Base-by-base conservation (phyloP, 371 early-diverging fungal species). In the Mucor racemosus region DNA sequence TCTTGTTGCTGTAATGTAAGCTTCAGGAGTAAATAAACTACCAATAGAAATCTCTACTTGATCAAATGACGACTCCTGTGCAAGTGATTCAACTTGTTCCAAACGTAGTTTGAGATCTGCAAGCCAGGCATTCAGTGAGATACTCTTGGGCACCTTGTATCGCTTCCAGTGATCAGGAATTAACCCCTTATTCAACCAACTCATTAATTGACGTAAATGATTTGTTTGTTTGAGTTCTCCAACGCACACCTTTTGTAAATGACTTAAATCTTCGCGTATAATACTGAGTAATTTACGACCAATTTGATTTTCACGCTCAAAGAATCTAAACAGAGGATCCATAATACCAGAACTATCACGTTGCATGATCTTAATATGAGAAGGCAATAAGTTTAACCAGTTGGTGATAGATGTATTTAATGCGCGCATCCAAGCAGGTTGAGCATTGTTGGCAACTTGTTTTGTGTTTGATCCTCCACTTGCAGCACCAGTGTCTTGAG, bases 1-100 rank as follows among this genome's bases (percentile, higher is more conserved):
- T 59, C 96, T 86, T 11, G 97, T 92, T 17, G 96, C 97, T 0
- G 97, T 97, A 17, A 97, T 80, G 68, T 89, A 96, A 4, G 97
- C 97, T 77, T 96, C 95, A 31, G 97, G 96, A 54, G 88, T 89
- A 78, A 96, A 91, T 31, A 97, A 72, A 1, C 95, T 95, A 39
- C 97, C 97, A 33, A 96, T 72, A 91, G 94, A 93, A 15, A 97
- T 82, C 55, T 78, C 76, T 6, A 79, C 62, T 21, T 66, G 36
- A 21, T 79, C 79, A 65, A 84, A 78, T 0, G 65, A 63, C 7
- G 57, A 66, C 21, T 78, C 80, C n/a, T 81, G 73, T 0, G 88
- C 81, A 31, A 94, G 74, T 0, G 38, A 55, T 26, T 78, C 77
- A 10, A 91, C 80, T 75, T 95, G 95, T 9, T 78, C 84, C 15